Percentiles rank a stretch among this genome's conserved stretches.
phyloP scores from a whole-genome alignment of 2,329 filamentous ascomycete genomes.

The Aspergillus tanneri region DNA sequence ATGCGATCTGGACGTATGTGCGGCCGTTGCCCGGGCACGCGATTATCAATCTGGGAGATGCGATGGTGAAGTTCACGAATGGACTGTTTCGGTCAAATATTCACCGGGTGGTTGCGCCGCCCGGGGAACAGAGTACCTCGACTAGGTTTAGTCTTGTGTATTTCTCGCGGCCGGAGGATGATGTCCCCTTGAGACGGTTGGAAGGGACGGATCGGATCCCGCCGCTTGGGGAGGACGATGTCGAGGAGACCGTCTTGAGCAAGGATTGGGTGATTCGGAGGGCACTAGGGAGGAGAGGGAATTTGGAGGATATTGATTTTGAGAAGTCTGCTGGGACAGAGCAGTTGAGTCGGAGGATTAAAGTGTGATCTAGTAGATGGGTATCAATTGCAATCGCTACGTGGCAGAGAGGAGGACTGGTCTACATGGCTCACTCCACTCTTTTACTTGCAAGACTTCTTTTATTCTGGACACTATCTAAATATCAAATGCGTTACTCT shows the following conservation, averaged over 20 bases:
- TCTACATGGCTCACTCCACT: too few relatives aligned
- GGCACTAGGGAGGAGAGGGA: slow-evolving; percentile 36
- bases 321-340: slow-evolving; percentile 37
- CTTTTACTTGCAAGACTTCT: too few relatives aligned
- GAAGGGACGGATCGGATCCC: slow-evolving; percentile 38
- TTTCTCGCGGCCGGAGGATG: slow-evolving; percentile 53
- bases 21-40: slow-evolving; percentile 51
- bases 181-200: slow-evolving; percentile 45
- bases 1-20: slow-evolving; percentile 54
- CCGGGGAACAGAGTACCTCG: slow-evolving; percentile 46
- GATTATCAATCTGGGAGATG: slow-evolving; percentile 47
- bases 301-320: slow-evolving; percentile 31
- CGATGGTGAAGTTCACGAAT: slow-evolving; percentile 47
- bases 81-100: slow-evolving; percentile 43
- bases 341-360: slow-evolving; percentile 34
- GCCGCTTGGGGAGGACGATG: slow-evolving; percentile 27
- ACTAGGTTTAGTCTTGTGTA: slow-evolving; percentile 56
- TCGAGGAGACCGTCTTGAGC: slow-evolving; percentile 40
- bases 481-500: too few relatives aligned
- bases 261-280: slow-evolving; percentile 46
- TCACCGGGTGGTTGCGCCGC: slow-evolving; percentile 53
- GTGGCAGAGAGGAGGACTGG: too few relatives aligned
- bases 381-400: too few relatives aligned
- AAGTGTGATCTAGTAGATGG: slow-evolving; percentile 14
- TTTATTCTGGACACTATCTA: too few relatives aligned